Conservation (phyloP, 805 yeast species). For the Cyberlindnera petersonii region DNA sequence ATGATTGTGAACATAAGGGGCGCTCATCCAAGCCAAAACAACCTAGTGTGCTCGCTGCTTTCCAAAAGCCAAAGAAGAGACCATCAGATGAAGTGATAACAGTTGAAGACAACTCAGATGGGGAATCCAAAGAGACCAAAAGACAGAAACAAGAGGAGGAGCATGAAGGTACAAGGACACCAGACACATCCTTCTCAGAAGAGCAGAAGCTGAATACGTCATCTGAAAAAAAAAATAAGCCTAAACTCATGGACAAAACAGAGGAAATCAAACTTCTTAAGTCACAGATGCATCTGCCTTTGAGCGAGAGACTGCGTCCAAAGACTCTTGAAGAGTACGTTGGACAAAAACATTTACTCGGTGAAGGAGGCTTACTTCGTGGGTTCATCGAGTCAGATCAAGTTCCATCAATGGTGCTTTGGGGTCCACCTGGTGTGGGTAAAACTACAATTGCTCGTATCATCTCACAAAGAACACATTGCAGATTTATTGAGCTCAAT, state of each 20-base stretch:
- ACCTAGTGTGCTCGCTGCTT: constrained; percentile 7
- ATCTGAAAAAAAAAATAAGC: constrained; percentile 1
- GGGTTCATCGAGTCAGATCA: constrained; percentile 58
- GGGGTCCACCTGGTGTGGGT: constrained; percentile 96
- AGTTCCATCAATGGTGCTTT: constrained; percentile 80
- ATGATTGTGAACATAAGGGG: constrained; percentile 19
- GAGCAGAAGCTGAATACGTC: too few species aligned
- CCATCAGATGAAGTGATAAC: constrained; percentile 14
- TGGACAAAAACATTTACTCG: constrained; percentile 82
- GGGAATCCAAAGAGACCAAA: constrained; percentile 1
- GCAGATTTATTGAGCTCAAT: constrained; percentile 70
- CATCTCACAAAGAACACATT: constrained; percentile 31
- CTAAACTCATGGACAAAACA: constrained; percentile 6
- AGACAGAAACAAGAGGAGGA: neutral
- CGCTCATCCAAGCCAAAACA: constrained; percentile 2
- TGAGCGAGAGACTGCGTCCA: constrained; percentile 87
- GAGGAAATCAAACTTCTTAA: constrained; percentile 20
- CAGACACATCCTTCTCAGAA: neutral
- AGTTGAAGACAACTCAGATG: constrained; percentile 13
- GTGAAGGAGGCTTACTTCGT: constrained; percentile 55
- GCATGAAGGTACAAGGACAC: neutral
- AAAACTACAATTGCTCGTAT: constrained; percentile 83
- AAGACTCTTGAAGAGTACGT: constrained; percentile 59
- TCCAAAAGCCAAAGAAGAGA: constrained; percentile 8
- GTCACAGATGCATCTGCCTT: constrained; percentile 34